phyloP scores from a whole-genome alignment of 257 asterid species.

The Galeopsis tetrahit region DNA sequence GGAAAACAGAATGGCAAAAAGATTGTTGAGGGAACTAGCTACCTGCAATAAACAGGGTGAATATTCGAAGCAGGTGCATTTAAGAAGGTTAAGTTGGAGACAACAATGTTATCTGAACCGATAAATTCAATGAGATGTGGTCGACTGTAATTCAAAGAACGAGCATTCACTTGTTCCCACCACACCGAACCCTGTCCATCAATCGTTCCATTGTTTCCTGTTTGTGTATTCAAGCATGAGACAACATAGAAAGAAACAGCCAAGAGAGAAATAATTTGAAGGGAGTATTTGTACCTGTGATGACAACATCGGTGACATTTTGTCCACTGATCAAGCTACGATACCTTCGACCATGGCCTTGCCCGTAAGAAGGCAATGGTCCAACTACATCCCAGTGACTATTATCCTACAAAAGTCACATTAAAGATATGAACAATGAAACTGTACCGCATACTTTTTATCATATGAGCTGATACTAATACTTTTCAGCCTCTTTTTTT shows the following conservation, averaged over 20 bases:
- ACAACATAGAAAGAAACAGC: background rate
- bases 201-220: conserved; percentile 92
- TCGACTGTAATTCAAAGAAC: conserved; percentile 75
- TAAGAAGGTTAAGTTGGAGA: conserved; percentile 84
- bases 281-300: conserved; percentile 49
- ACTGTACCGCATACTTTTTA: no score
- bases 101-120: conserved; percentile 59
- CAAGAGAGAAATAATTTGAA: background rate
- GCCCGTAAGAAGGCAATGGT: conserved; percentile 65
- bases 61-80: conserved; percentile 91
- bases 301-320: conserved; percentile 64
- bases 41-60: conserved; percentile 94
- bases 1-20: background rate
- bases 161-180: conserved; percentile 71
- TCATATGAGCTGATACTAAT: no score
- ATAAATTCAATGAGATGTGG: conserved; percentile 85
- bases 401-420: conserved; percentile 46
- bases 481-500: no score
- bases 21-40: conserved; percentile 15
- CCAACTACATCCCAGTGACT: conserved; percentile 59
- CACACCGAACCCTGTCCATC: conserved; percentile 92
- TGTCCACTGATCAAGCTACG: conserved; percentile 66
- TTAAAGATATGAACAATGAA: background rate
- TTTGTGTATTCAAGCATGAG: background rate
- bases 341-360: conserved; percentile 62